phyloP scores from a whole-genome alignment of 345 rosid species.

The Pistacia integerrima region DNA sequence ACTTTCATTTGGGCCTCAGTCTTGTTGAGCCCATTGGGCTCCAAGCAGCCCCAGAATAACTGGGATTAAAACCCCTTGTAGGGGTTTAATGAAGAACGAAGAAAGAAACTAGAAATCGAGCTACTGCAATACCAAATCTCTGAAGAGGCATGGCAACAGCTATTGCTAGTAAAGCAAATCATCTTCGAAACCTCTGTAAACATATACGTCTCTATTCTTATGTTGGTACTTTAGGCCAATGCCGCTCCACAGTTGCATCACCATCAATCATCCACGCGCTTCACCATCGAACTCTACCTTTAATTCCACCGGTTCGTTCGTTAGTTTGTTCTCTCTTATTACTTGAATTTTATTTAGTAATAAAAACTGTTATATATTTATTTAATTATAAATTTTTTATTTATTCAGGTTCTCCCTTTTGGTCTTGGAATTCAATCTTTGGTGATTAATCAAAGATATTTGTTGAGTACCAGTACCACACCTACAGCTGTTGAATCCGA shows the following conservation, averaged over 20 bases:
- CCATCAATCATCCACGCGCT: slow-evolving; percentile 25
- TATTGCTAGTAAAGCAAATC: slow-evolving; percentile 41
- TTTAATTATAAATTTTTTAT: neutral
- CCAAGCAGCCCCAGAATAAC: neutral
- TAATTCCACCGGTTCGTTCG: slow-evolving; percentile 42
- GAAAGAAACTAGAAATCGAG: neutral
- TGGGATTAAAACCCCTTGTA: neutral
- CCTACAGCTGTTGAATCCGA: slow-evolving; percentile 24
- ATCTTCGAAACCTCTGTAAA: slow-evolving; percentile 28
- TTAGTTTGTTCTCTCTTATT: neutral
- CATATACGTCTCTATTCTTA: slow-evolving; percentile 23
- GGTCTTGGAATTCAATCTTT: slow-evolving; percentile 33
- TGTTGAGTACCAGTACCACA: slow-evolving; percentile 33
- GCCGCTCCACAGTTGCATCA: slow-evolving; percentile 23
- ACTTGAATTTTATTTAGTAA: neutral
- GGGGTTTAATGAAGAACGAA: slow-evolving; percentile 10
- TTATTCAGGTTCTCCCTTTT: slow-evolving; percentile 35
- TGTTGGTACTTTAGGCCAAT: slow-evolving; percentile 14
- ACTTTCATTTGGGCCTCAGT: neutral
- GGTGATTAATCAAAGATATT: slow-evolving; percentile 36
- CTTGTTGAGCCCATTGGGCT: too few relatives aligned
- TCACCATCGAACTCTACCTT: slow-evolving; percentile 28
- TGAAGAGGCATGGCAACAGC: slow-evolving; percentile 55
- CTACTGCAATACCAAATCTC: neutral
- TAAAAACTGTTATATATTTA: neutral